Conservation (phyloP, 2,329 filamentous ascomycete genomes). For the Myriosclerotinia curreyana region DNA sequence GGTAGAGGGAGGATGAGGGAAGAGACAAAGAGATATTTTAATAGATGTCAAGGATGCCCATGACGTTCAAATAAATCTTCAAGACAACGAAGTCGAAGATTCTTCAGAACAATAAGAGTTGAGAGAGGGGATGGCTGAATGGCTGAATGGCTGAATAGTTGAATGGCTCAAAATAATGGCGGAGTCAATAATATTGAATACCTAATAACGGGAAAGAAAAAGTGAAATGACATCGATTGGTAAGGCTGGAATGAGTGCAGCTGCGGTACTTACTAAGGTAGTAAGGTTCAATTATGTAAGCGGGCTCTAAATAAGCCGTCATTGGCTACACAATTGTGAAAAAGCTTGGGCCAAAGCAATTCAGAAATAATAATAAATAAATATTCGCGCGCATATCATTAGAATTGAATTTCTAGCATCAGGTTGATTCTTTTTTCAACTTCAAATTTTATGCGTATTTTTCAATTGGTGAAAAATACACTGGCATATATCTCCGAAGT, state of each 20-base stretch:
- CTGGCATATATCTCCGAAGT: neutral
- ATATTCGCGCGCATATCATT: constrained; percentile 4
- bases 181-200: neutral
- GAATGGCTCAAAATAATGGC: neutral
- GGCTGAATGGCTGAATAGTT: neutral
- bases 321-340: neutral
- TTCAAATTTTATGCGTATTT: constrained; percentile 7
- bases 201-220: neutral
- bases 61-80: constrained; percentile 9
- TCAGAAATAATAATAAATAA: constrained; percentile 6
- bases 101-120: neutral
- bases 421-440: neutral
- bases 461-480: constrained; percentile 2
- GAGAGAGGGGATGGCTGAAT: neutral
- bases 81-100: constrained; percentile 13
- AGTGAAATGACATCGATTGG: constrained; percentile 2
- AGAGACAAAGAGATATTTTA: constrained; percentile 22
- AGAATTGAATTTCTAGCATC: neutral
- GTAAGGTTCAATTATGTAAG: constrained; percentile 2
- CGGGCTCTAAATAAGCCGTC: neutral
- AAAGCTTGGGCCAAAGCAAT: constrained; percentile 1
- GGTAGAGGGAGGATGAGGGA: neutral
- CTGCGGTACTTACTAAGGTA: neutral
- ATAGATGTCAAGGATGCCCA: constrained; percentile 21
- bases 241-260: neutral